Base-by-base conservation (phyloP, 2,329 filamentous ascomycete species). In the Stemphylium beticola region DNA sequence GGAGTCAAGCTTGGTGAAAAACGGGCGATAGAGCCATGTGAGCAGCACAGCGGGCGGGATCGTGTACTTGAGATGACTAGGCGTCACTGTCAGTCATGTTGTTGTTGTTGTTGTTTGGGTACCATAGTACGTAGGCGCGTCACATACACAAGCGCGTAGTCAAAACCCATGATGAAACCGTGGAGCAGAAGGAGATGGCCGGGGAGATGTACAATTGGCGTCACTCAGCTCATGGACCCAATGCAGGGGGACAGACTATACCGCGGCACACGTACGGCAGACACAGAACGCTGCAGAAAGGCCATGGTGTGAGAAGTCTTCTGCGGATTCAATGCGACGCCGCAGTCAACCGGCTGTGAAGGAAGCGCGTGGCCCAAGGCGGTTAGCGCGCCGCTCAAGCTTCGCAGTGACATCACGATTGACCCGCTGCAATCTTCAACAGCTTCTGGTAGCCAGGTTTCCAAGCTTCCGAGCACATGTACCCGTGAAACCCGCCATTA, bases 31-130 rank as follows among this genome's bases (percentile, higher is more conserved):
- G 42, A 88, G 72, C 37, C 83, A 62, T 14, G 86, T 86, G 60
- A 90, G 79, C 37, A 82, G 65, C 58, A 82, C 72, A 9, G 86
- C 87, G 20, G 85, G 79, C 12, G 87, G 87, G 52, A 90, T 84
- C 29, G 85, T 90, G 77, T 86, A 90, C 64, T 83, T 84, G 65
- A 87, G 71, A 72, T 90, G 85, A 61, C 86, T 90, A 55, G 50
- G 38, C 43, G 48, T 52, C 24, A 44, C 36, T 33, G 58, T 68
- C 44, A 67, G 63, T 41, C 48, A 39, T 43, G 34, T 22, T 39
- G 34, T 36, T 46, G 37, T 33, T 43, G 34, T 22, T 39, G 34
- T 36, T 46, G 37, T 33, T 32, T 24, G 31, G 26, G 24, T 37
- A 22, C 17, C 36, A 46, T 31, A 57, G 42, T 29, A 33, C 14